phyloP scores from a whole-genome alignment of 495 filamentous ascomycete genomes.

The Schizothecium vesticola region DNA sequence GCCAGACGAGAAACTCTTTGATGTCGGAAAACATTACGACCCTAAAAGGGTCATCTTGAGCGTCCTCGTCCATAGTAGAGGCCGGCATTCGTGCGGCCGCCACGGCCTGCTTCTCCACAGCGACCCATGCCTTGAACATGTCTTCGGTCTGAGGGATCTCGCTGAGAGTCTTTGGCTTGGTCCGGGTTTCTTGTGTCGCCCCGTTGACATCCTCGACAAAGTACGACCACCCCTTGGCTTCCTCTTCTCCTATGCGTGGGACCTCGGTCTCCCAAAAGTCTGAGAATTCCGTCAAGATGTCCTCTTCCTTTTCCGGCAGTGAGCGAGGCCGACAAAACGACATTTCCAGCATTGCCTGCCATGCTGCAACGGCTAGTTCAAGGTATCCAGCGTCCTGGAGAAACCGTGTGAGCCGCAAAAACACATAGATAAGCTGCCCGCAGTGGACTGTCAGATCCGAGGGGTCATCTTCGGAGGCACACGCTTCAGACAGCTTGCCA shows the following conservation, averaged over 20 bases:
- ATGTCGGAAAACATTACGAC: conserved; percentile 77
- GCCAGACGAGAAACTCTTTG: conserved; percentile 51
- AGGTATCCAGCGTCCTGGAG: conserved; percentile 72
- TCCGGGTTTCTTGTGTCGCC: conserved; percentile 32
- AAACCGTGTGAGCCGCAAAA: conserved; percentile 68
- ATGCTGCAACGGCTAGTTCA: conserved; percentile 72
- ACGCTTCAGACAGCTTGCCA: conserved; percentile 22
- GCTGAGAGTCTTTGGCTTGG: conserved; percentile 16
- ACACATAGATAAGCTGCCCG: conserved; percentile 60
- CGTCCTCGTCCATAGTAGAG: conserved; percentile 56
- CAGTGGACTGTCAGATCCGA: conserved; percentile 25
- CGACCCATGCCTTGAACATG: conserved; percentile 54
- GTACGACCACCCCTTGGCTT: conserved; percentile 63
- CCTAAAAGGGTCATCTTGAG: conserved; percentile 71
- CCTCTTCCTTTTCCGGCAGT: conserved; percentile 19
- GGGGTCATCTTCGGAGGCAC: conserved; percentile 11
- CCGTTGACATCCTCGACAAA: conserved; percentile 37
- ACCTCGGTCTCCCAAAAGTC: conserved; percentile 87
- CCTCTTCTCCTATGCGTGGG: conserved; percentile 69
- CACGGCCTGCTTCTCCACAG: conserved; percentile 50
- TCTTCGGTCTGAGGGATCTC: conserved; percentile 28
- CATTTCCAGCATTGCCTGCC: conserved; percentile 80
- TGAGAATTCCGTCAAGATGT: conserved; percentile 46
- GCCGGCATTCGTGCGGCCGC: conserved; percentile 54
- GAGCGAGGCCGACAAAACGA: conserved; percentile 53